These are phyloP conservation scores for Antitrichia curtipendula DNA, from an alignment of 225 moss, liverwort and hornwort species.

Conservation along the genomic window DNA sequence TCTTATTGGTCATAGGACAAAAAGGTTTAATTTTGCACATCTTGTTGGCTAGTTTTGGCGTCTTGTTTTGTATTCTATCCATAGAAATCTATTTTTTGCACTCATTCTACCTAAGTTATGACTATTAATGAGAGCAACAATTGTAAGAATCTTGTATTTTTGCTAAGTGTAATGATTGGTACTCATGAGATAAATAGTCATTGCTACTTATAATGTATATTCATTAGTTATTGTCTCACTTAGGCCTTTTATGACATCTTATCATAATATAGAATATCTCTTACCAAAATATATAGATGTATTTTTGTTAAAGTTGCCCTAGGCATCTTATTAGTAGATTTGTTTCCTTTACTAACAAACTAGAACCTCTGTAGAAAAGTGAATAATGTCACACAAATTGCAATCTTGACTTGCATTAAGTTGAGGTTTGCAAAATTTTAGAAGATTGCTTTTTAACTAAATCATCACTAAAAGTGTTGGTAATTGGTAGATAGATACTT, in stretches of 20 bases:
- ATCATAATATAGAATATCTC: neutral
- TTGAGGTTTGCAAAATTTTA: neutral
- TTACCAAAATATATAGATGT: neutral
- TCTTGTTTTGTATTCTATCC: neutral
- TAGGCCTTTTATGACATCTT: neutral
- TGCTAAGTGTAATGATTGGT: neutral
- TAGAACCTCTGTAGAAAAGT: rapidly evolving
- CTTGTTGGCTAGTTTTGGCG: neutral
- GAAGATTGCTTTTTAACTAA: neutral
- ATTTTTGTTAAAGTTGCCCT: neutral
- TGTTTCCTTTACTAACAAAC: neutral
- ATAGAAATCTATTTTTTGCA: rapidly evolving
- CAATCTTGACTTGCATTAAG: neutral
- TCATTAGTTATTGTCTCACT: neutral
- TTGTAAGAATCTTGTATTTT: neutral
- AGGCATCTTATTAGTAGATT: neutral
- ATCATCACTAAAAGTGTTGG: neutral
- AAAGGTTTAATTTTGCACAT: neutral
- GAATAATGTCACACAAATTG: neutral
- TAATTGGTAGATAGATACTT: neutral
- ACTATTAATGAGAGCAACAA: neutral
- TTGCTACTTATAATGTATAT: neutral
- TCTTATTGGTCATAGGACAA: neutral
- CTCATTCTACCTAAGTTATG: too few species aligned
- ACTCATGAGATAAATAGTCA: neutral